phyloP scores from a whole-genome alignment of 768 basidiomycete genomes.

The Tricholoma sp. region DNA sequence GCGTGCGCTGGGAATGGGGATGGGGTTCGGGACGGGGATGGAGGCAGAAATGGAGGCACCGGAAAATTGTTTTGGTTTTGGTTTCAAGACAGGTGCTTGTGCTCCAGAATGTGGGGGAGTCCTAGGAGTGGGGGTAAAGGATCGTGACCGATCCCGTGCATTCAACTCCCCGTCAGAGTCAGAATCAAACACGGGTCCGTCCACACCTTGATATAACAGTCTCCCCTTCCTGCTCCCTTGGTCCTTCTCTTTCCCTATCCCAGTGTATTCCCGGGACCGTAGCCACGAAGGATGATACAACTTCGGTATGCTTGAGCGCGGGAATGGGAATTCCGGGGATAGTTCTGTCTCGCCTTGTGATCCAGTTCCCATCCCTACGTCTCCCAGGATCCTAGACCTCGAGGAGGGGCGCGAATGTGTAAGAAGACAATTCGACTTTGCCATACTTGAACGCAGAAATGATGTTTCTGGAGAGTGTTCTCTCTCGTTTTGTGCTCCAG shows the following conservation, averaged over 20 bases:
- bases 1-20: no score
- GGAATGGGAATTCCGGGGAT: neutral
- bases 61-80: neutral
- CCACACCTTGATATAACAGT: neutral
- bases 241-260: neutral
- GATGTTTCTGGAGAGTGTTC: neutral
- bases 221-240: neutral
- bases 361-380: no score
- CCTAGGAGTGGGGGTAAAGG: neutral
- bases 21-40: neutral
- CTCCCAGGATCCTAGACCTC: neutral
- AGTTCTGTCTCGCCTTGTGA: no score
- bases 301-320: no score
- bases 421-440: neutral
- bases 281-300: no score
- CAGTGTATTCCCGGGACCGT: neutral
- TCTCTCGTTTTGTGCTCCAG: neutral
- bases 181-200: conserved; percentile 1
- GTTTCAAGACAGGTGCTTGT: neutral
- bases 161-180: conserved; percentile 1
- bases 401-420: neutral
- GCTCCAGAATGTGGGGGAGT: neutral
- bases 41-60: neutral
- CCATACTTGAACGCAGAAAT: neutral
- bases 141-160: neutral